Conservation (phyloP, 2,329 filamentous ascomycete genomes). For the Endoconidiophora polonica region DNA sequence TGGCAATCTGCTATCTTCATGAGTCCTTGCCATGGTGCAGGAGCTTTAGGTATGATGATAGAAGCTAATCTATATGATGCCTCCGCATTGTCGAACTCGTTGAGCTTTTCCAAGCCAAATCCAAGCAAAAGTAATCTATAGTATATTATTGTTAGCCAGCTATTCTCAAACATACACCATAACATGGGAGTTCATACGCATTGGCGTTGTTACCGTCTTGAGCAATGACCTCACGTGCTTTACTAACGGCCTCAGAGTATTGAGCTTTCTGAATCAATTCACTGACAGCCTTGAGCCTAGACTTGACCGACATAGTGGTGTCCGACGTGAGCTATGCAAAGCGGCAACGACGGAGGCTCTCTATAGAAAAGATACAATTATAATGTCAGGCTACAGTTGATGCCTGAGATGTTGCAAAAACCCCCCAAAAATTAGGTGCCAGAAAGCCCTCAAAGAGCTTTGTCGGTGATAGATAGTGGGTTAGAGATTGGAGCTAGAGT, state of each 20-base stretch:
- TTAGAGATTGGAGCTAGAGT: too few species aligned
- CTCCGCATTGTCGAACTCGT: constrained; percentile 55
- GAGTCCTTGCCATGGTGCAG: constrained; percentile 83
- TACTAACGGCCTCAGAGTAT: constrained; percentile 56
- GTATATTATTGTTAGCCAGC: constrained; percentile 31
- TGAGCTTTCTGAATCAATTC: constrained; percentile 62
- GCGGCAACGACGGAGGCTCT: not conserved
- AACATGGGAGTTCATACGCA: constrained; percentile 34
- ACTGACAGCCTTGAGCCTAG: constrained; percentile 65
- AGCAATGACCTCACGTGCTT: constrained; percentile 52
- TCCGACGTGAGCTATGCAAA: too few species aligned
- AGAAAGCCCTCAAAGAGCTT: too few species aligned
- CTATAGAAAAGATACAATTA: not conserved
- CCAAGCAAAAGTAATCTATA: constrained; percentile 55
- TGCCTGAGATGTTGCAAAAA: too few species aligned
- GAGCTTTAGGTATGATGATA: constrained; percentile 52
- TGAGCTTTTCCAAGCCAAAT: constrained; percentile 65
- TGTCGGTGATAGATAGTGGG: too few species aligned
- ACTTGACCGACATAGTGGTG: constrained; percentile 42
- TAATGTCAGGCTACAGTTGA: not conserved
- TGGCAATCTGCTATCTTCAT: constrained; percentile 60
- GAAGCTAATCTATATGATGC: constrained; percentile 59
- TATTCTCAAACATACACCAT: not conserved
- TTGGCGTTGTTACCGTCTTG: constrained; percentile 68
- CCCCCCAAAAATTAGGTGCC: too few species aligned